Evolutionary conservation across 208 protist species (phyloP).

Genomic region (Trypanosoma rangeli): DNA sequence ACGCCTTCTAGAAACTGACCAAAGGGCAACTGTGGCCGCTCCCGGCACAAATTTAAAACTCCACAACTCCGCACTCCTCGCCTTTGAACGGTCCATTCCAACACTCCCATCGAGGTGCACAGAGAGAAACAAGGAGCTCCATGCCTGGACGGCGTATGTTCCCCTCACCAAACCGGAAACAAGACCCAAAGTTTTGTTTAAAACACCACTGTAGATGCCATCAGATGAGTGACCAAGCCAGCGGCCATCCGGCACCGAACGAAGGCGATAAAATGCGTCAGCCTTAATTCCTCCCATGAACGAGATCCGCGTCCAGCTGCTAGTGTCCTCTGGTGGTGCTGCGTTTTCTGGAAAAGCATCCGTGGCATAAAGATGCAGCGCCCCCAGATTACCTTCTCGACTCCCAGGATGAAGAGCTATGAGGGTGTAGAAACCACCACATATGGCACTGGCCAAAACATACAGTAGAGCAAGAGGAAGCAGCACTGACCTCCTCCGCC

Average conservation of each 20-base stretch:
- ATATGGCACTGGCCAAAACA: background rate
- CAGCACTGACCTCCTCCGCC: conserved; percentile 3
- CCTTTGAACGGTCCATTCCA: conserved; percentile 16
- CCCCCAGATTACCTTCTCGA: background rate
- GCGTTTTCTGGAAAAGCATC: background rate
- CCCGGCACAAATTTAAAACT: conserved; percentile 13
- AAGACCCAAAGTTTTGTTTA: conserved; percentile 15
- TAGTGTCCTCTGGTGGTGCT: background rate
- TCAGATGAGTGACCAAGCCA: conserved; percentile 21
- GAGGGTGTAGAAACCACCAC: background rate
- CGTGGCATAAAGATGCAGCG: background rate
- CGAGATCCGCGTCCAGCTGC: conserved; percentile 2
- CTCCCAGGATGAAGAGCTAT: background rate
- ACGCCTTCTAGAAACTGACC: background rate
- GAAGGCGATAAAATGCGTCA: conserved; percentile 18
- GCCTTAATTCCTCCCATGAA: background rate
- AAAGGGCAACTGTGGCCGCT: background rate
- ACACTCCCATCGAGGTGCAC: conserved; percentile 17
- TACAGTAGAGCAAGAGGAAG: conserved; percentile 9
- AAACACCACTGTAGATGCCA: conserved; percentile 5
- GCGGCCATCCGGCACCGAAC: conserved; percentile 1
- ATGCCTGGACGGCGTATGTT: conserved; percentile 22
- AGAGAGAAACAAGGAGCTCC: conserved; percentile 26
- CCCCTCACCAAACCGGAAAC: background rate
- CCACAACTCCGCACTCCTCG: conserved; percentile 26